phyloP scores from a whole-genome alignment of 257 asterid species.

The Scutellaria galericulata region DNA sequence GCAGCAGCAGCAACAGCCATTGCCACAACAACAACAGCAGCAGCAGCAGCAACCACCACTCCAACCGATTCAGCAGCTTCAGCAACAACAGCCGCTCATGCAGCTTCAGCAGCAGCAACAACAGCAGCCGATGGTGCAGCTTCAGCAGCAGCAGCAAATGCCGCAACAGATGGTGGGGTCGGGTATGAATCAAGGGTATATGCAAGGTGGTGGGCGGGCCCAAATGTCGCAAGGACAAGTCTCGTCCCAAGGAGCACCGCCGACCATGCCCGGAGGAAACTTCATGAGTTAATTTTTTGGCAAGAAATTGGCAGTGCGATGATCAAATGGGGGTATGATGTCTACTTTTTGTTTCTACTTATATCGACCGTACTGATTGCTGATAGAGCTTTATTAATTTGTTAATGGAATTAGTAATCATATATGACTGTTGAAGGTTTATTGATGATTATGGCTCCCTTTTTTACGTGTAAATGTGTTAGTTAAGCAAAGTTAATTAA shows the following conservation, averaged over 20 bases:
- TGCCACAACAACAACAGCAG: conserved; percentile 31
- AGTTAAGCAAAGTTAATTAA: neutral
- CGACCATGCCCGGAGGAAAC: conserved; percentile 69
- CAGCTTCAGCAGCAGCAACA: conserved; percentile 35
- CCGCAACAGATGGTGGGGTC: conserved; percentile 66
- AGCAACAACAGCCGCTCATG: conserved; percentile 40
- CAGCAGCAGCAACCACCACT: conserved; percentile 41
- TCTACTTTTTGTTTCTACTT: neutral
- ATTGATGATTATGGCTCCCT: neutral
- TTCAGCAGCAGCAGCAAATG: conserved; percentile 47
- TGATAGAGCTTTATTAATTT: neutral
- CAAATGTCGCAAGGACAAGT: conserved; percentile 82
- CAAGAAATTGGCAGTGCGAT: neutral
- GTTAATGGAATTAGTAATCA: neutral
- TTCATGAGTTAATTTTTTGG: conserved; percentile 51
- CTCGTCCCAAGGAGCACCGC: conserved; percentile 71
- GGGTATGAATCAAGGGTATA: conserved; percentile 65
- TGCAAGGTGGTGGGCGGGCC: conserved; percentile 73
- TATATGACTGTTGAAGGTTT: neutral
- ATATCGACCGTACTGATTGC: neutral
- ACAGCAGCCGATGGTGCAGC: conserved; percentile 51
- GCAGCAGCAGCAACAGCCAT: neutral
- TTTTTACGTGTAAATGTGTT: neutral
- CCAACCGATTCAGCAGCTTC: conserved; percentile 44
- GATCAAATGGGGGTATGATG: neutral